Conservation (phyloP, 140 eudicot species). For the Stevia rebaudiana region DNA sequence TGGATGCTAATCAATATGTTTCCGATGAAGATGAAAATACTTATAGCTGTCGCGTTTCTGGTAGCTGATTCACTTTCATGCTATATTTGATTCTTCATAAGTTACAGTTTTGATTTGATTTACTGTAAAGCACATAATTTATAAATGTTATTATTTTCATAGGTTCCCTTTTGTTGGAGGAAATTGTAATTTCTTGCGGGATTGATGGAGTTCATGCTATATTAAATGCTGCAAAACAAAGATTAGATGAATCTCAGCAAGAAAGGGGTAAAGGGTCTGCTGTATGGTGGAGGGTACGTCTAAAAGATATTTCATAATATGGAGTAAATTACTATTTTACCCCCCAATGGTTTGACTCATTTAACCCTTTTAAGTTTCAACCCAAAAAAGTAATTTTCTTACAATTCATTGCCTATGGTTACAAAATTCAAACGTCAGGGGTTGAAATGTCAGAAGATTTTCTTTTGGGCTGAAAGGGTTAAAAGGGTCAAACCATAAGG, state of each 20-base stretch:
- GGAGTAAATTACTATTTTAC: too few species aligned
- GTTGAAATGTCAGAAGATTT: too few species aligned
- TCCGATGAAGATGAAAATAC: constrained; percentile 97
- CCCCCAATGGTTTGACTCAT: too few species aligned
- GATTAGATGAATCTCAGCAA: constrained; percentile 67
- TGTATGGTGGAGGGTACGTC: constrained; percentile 98
- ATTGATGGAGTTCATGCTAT: constrained; percentile 72
- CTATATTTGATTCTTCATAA: neutral
- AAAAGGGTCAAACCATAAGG: too few species aligned
- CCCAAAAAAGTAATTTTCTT: too few species aligned
- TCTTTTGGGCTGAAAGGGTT: too few species aligned
- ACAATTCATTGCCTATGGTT: too few species aligned
- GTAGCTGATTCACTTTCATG: constrained; percentile 30
- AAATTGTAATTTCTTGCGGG: constrained; percentile 59
- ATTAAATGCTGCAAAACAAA: constrained; percentile 57
- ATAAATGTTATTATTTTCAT: constrained; percentile 22
- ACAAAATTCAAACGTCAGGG: too few species aligned
- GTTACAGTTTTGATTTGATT: neutral
- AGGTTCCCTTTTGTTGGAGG: constrained; percentile 88
- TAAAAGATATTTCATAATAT: too few species aligned
- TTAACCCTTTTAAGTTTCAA: too few species aligned
- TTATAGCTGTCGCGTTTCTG: constrained; percentile 91
- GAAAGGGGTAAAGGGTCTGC: constrained; percentile 56
- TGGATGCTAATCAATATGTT: constrained; percentile 91
- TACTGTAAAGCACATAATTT: constrained; percentile 6